These are phyloP conservation scores for Colletotrichum horii DNA, from an alignment of 2,329 filamentous ascomycete species.

Conservation along the genomic window DNA sequence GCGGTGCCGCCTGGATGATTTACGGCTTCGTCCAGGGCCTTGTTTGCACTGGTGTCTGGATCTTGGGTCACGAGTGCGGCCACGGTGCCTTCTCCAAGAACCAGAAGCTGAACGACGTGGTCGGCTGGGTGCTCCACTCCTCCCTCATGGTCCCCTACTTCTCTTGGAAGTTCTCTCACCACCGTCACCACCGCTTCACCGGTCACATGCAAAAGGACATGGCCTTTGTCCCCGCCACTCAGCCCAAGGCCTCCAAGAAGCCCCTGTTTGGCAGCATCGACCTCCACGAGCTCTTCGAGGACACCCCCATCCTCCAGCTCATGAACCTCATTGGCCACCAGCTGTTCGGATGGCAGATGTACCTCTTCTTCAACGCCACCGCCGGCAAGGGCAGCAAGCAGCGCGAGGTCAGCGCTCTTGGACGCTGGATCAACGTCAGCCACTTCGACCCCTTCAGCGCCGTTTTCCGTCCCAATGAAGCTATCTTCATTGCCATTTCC, in stretches of 20 bases:
- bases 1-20: slow-evolving; percentile 55
- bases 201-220: slow-evolving; percentile 73
- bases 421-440: slow-evolving; percentile 49
- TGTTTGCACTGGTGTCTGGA: slow-evolving; percentile 72
- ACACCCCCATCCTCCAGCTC: slow-evolving; percentile 63
- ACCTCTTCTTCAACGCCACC: slow-evolving; percentile 65
- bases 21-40: slow-evolving; percentile 72
- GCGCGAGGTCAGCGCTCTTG: slow-evolving; percentile 34
- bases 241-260: slow-evolving; percentile 37
- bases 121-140: slow-evolving; percentile 71
- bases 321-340: slow-evolving; percentile 65
- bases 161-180: slow-evolving; percentile 75
- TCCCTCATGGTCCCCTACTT: slow-evolving; percentile 73
- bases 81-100: slow-evolving; percentile 71
- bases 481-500: slow-evolving; percentile 59
- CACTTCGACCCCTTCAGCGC: slow-evolving; percentile 68
- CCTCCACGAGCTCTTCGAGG: slow-evolving; percentile 63
- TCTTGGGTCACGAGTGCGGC: slow-evolving; percentile 73
- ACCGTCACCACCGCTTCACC: slow-evolving; percentile 72
- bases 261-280: slow-evolving; percentile 42
- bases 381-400: slow-evolving; percentile 54
- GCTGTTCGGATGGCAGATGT: slow-evolving; percentile 68
- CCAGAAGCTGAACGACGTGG: slow-evolving; percentile 60
- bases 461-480: slow-evolving; percentile 65
- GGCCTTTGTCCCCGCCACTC: slow-evolving; percentile 63